phyloP scores from a whole-genome alignment of 164 flowering plant genomes.

The Chloranthus sessilifolius region DNA sequence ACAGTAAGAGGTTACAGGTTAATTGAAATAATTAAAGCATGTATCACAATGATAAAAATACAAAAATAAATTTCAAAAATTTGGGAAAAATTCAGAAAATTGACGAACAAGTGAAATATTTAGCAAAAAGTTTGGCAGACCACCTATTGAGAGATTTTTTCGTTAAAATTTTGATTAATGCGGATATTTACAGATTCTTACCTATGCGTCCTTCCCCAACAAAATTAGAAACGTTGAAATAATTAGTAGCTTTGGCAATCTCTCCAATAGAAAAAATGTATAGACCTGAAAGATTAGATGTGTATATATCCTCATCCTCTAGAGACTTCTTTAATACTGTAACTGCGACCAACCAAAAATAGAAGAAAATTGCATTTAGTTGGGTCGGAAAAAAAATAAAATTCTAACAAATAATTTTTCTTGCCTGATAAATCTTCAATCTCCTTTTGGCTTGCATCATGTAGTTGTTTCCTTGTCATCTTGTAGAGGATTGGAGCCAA shows the following conservation, averaged over 20 bases:
- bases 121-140: too few relatives aligned
- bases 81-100: too few relatives aligned
- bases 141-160: too few relatives aligned
- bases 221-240: slow-evolving; percentile 10
- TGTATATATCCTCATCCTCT: slow-evolving; percentile 10
- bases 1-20: too few relatives aligned
- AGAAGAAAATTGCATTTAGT: neutral
- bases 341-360: slow-evolving; percentile 2
- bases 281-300: slow-evolving; percentile 15
- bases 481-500: slow-evolving; percentile 20
- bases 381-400: neutral
- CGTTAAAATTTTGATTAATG: neutral
- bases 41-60: too few relatives aligned
- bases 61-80: too few relatives aligned
- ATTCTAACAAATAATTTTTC: neutral
- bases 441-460: slow-evolving; percentile 13
- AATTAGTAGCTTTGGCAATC: slow-evolving; percentile 18
- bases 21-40: too few relatives aligned
- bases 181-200: neutral
- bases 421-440: slow-evolving; percentile 24
- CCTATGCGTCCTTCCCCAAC: slow-evolving; percentile 24
- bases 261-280: slow-evolving; percentile 18
- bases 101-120: too few relatives aligned
- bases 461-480: slow-evolving; percentile 16
- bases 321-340: slow-evolving; percentile 11